These are phyloP conservation scores for Microdochium bolleyi DNA, from an alignment of 2,329 filamentous ascomycete species.

Conservation along the genomic window DNA sequence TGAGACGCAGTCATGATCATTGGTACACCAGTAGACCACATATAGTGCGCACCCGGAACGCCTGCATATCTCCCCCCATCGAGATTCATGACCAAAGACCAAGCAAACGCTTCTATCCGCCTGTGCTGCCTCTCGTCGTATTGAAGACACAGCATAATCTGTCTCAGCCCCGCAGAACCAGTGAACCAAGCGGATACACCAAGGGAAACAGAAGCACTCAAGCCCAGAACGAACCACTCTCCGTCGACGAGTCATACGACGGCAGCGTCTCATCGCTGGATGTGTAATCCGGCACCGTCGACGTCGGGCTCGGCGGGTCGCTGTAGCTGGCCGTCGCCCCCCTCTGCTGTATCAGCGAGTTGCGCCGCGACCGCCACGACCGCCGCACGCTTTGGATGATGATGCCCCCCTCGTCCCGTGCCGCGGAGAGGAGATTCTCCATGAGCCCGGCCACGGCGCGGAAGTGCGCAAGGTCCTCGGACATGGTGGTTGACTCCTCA, in stretches of 20 bases:
- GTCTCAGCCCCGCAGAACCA: background rate
- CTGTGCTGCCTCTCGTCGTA: no score
- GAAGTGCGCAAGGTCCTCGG: constrained; percentile 5
- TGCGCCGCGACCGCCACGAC: background rate
- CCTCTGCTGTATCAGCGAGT: no score
- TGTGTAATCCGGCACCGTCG: constrained; percentile 1
- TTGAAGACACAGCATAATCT: no score
- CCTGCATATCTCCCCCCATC: no score
- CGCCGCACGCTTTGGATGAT: background rate
- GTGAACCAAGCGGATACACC: background rate
- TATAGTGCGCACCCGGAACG: no score
- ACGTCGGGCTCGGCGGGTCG: constrained; percentile 1
- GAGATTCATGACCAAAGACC: no score
- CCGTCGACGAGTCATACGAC: constrained; percentile 1
- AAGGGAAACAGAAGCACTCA: background rate
- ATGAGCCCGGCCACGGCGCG: constrained; percentile 3
- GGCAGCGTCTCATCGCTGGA: constrained; percentile 4
- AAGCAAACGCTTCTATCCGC: no score
- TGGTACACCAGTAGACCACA: no score
- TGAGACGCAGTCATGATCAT: no score
- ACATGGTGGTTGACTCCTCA: constrained; percentile 5
- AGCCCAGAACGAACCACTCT: constrained; percentile 8
- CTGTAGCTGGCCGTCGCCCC: background rate
- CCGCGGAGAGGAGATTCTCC: constrained; percentile 1
- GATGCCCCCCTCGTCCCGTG: background rate